Evolutionary conservation across 495 filamentous ascomycete genomes (phyloP).

Genomic region (Schizothecium vesticola): DNA sequence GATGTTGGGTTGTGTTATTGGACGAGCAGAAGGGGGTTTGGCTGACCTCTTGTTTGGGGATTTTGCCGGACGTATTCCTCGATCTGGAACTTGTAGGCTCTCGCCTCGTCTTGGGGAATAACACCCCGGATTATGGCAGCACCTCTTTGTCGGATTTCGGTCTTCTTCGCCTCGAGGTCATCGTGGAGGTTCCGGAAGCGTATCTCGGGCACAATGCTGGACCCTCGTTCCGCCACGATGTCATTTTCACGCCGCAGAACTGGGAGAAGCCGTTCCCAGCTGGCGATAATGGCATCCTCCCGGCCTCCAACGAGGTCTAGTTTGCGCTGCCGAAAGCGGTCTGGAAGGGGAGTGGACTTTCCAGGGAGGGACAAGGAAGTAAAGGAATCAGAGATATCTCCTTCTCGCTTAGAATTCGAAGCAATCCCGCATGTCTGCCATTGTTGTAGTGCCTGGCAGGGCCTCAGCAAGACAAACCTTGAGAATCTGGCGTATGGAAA

Average conservation of each 20-base stretch:
- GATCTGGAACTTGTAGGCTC: slow-evolving; percentile 51
- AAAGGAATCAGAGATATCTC: slow-evolving; percentile 82
- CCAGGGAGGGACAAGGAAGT: slow-evolving; percentile 56
- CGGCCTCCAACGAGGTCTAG: slow-evolving; percentile 53
- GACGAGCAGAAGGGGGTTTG: background rate
- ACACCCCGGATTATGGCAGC: slow-evolving; percentile 60
- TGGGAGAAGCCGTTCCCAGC: slow-evolving; percentile 65
- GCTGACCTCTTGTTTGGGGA: slow-evolving; percentile 47
- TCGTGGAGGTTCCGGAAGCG: slow-evolving; percentile 50
- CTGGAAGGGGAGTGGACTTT: slow-evolving; percentile 56
- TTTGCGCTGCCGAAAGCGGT: slow-evolving; percentile 76
- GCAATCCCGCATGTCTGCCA: background rate
- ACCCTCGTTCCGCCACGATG: slow-evolving; percentile 33
- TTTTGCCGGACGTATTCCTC: slow-evolving; percentile 60
- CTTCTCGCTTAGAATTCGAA: slow-evolving; percentile 39
- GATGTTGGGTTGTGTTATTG: background rate
- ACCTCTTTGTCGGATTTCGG: slow-evolving; percentile 57
- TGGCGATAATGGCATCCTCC: slow-evolving; percentile 54
- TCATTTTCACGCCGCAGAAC: slow-evolving; percentile 51
- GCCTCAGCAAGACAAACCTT: background rate
- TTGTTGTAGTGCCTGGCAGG: background rate
- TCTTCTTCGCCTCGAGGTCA: slow-evolving; percentile 35
- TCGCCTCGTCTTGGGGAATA: slow-evolving; percentile 52
- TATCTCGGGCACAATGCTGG: slow-evolving; percentile 53
- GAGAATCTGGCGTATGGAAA: background rate